Percentiles rank a stretch among this genome's conserved stretches.
These are phyloP conservation scores for Wilhelminamyces savonicus DNA, from an alignment of 805 yeast genomes.

Conservation along the genomic window DNA sequence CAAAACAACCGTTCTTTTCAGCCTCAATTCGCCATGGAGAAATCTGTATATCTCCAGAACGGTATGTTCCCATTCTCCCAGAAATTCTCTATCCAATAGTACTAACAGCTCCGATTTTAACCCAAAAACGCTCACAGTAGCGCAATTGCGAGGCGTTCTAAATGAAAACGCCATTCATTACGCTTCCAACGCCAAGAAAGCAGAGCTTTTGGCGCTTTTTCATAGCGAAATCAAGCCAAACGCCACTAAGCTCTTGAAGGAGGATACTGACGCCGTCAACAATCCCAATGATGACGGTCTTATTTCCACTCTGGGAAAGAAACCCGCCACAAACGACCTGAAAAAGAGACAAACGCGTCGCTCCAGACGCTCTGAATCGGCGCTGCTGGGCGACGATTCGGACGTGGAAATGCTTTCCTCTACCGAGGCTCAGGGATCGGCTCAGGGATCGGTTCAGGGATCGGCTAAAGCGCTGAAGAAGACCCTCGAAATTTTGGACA, in stretches of 20 bases:
- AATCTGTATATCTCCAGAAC: too few species aligned
- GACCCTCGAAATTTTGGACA: too few species aligned
- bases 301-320: too few species aligned
- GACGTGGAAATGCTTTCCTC: too few species aligned
- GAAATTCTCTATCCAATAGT: too few species aligned
- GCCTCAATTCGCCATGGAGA: too few species aligned
- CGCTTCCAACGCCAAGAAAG: constrained; percentile 62
- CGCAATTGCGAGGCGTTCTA: constrained; percentile 64
- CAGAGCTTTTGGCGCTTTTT: constrained; percentile 57
- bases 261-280: constrained; percentile 13
- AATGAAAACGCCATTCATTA: constrained; percentile 55
- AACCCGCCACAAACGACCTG: background rate
- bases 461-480: too few species aligned
- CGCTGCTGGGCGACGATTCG: background rate
- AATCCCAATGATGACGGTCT: constrained; percentile 12
- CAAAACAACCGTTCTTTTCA: too few species aligned
- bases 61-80: too few species aligned
- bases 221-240: constrained; percentile 46
- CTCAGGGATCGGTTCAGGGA: too few species aligned
- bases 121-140: constrained; percentile 56
- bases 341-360: background rate
- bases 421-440: too few species aligned
- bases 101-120: constrained; percentile 3
- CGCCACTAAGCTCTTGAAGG: constrained; percentile 34
- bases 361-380: background rate